These are phyloP conservation scores for Orbilia quercus DNA, from an alignment of 2,329 filamentous ascomycete genomes.

Conservation along the genomic window DNA sequence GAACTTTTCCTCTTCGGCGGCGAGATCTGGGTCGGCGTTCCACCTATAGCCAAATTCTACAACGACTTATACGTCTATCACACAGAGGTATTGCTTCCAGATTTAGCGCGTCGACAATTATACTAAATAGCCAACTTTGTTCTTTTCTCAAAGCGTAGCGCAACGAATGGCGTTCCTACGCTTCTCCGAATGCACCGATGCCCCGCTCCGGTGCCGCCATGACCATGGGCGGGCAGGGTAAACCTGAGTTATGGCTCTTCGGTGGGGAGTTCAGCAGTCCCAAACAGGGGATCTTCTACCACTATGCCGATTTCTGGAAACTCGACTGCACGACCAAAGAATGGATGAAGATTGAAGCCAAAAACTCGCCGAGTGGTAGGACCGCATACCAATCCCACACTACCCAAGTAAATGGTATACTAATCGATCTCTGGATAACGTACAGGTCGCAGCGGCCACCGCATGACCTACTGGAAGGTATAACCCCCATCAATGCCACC, in stretches of 20 bases:
- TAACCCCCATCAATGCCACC: slow-evolving; percentile 57
- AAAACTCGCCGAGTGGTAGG: slow-evolving; percentile 62
- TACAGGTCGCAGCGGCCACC: slow-evolving; percentile 84
- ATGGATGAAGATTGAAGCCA: slow-evolving; percentile 87
- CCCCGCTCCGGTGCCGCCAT: slow-evolving; percentile 86
- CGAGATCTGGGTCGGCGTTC: slow-evolving; percentile 91
- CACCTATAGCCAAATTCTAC: slow-evolving; percentile 74
- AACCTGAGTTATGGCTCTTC: slow-evolving; percentile 87
- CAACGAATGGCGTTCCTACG: slow-evolving; percentile 91
- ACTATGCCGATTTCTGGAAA: slow-evolving; percentile 98
- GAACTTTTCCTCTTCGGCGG: slow-evolving; percentile 92
- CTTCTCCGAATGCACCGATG: slow-evolving; percentile 88
- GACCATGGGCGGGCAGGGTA: slow-evolving; percentile 84
- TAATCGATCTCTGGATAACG: slow-evolving; percentile 74
- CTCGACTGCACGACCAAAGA: slow-evolving; percentile 85
- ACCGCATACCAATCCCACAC: background rate
- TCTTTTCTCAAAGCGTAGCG: slow-evolving; percentile 75
- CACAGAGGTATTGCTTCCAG: slow-evolving; percentile 60
- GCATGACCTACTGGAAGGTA: slow-evolving; percentile 92
- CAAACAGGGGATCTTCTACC: slow-evolving; percentile 98
- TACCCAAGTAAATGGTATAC: background rate
- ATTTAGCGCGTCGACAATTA: slow-evolving; percentile 63
- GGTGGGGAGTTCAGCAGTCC: slow-evolving; percentile 96
- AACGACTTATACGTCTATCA: slow-evolving; percentile 75
- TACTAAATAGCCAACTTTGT: slow-evolving; percentile 63